A percentile compares a stretch with the other conserved stretches of the same genome.
Evolutionary conservation across 177 flowering plant species (phyloP).

Genomic region (Tripterygium wilfordii): DNA sequence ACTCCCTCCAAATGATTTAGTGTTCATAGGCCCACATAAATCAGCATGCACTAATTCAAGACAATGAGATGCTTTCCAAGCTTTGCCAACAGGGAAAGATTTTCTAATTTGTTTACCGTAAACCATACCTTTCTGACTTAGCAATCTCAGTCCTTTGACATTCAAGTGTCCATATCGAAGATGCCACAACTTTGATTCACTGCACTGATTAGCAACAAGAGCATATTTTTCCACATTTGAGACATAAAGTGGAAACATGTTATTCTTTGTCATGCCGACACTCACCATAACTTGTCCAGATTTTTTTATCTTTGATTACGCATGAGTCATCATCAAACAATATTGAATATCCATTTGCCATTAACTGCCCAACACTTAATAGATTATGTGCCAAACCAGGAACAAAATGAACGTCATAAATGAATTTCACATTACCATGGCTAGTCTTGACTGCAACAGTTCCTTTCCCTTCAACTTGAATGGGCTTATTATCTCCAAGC

Average conservation of each 20-base stretch:
- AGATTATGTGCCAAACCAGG: too few relatives aligned
- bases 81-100: constrained; percentile 7
- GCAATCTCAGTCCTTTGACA: constrained; percentile 8
- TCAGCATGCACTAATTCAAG: too few relatives aligned
- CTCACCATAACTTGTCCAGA: constrained; percentile 3
- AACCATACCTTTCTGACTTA: constrained; percentile 17
- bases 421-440: constrained; percentile 10
- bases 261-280: constrained; percentile 11
- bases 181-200: constrained; percentile 18
- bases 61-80: constrained; percentile 3
- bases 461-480: constrained; percentile 16
- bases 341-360: constrained; percentile 9
- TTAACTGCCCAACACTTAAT: too few relatives aligned
- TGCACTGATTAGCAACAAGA: not conserved
- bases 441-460: too few relatives aligned
- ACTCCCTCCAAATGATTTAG: too few relatives aligned
- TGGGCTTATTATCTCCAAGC: constrained; percentile 12
- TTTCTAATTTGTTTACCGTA: constrained; percentile 14
- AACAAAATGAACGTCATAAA: too few relatives aligned
- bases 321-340: too few relatives aligned
- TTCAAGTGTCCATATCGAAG: constrained; percentile 20
- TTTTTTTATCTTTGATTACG: too few relatives aligned
- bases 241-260: constrained; percentile 15
- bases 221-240: constrained; percentile 3
- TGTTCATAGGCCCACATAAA: too few relatives aligned